Base-by-base conservation (phyloP, 345 rosid species). In the Trapa incisa region DNA sequence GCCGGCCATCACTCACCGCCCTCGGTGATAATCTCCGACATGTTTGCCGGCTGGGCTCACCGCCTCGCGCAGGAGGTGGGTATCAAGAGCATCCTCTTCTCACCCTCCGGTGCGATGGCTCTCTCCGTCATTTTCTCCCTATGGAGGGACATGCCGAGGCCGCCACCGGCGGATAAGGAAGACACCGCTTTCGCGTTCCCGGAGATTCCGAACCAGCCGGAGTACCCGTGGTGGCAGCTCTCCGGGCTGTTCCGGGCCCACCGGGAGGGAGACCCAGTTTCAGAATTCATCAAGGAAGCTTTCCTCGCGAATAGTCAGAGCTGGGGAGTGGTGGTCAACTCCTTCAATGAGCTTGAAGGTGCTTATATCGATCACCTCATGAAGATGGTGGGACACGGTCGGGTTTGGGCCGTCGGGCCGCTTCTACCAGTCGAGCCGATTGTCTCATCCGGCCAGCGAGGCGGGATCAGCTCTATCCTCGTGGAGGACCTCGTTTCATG, bases 1-100 rank as follows among this genome's bases (percentile, higher is more conserved):
- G 47, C 61, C 4, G 67, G 81, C 37, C 78, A 68, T 63, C 76
- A 74, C 32, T 75, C 84, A 4, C 84, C 91, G 0, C 92, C 91
- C 1, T 73, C 77, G 6, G 87, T 82, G 15, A 81, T 87, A 63
- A 32, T 87, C 4, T 80, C 92, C 6, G 88, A 87, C 72, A 74
- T 84, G 65, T 87, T 87, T 72, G 80, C 85, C 42, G 85, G 92
- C 8, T 89, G 96, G 96, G 80, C 88, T 47, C 73, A 78, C 39
- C 66, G 50, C 64, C 74, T 87, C 4, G 92, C 91, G 43, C 67
- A 52, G 22, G 71, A 71, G 71, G 71, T 82, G 17, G 81, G 86
- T 36, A 10, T 81, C 1, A 75, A 38, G 12, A 80, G 86, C 3
- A 6, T 81, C 64, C 79, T 86, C 14, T 84, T 86, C 80, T 84